phyloP scores from a whole-genome alignment of 176 grass and related monocot genomes.

The Chrysopogon serrulatus region DNA sequence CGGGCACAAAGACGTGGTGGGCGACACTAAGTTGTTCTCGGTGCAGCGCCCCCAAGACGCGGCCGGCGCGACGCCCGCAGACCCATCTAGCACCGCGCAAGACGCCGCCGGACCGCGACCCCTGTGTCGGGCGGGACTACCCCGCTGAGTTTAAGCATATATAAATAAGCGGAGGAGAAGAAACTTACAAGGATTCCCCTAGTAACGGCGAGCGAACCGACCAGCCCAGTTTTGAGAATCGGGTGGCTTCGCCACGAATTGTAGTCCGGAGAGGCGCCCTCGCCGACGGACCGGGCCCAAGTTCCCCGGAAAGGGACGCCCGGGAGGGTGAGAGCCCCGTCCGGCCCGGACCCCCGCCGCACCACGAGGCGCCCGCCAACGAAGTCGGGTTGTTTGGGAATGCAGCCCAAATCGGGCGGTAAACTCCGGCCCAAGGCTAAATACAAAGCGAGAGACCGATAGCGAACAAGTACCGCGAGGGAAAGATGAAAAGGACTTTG shows the following conservation, averaged over 20 bases:
- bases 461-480: slow-evolving; percentile 74
- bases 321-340: slow-evolving; percentile 52
- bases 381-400: slow-evolving; percentile 68
- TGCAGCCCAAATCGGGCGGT: slow-evolving; percentile 49
- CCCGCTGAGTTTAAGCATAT: too few relatives aligned
- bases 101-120: too few relatives aligned
- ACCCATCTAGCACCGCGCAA: too few relatives aligned
- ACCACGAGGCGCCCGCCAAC: too few relatives aligned
- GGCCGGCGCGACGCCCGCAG: too few relatives aligned
- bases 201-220: slow-evolving; percentile 38
- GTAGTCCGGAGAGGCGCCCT: slow-evolving; percentile 30
- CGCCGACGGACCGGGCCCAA: slow-evolving; percentile 25
- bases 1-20: too few relatives aligned
- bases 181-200: slow-evolving; percentile 30
- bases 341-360: slow-evolving; percentile 49
- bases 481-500: slow-evolving; percentile 76
- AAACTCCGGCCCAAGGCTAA: too few relatives aligned
- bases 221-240: too few relatives aligned
- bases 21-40: too few relatives aligned
- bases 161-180: slow-evolving; percentile 8
- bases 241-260: too few relatives aligned
- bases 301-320: slow-evolving; percentile 46
- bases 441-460: slow-evolving; percentile 73
- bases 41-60: too few relatives aligned
- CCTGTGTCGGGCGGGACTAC: too few relatives aligned